Conservation (phyloP, 768 basidiomycete genomes). For the Serendipita sp. region DNA sequence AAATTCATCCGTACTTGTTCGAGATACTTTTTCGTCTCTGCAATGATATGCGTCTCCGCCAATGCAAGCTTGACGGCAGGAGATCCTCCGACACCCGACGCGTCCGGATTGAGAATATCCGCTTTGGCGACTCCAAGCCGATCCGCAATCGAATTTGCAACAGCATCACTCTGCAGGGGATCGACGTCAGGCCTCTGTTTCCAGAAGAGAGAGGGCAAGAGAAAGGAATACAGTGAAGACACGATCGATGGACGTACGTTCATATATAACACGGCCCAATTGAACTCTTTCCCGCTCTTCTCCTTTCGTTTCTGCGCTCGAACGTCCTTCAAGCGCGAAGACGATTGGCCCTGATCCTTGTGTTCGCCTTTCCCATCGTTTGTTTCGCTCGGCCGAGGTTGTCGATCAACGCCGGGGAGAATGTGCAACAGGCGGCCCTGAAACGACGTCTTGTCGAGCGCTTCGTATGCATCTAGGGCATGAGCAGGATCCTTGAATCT, state of each 20-base stretch:
- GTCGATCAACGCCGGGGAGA: slow-evolving; percentile 60
- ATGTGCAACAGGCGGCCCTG: slow-evolving; percentile 88
- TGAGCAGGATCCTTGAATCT: slow-evolving; percentile 29
- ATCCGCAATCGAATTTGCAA: slow-evolving; percentile 76
- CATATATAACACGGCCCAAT: slow-evolving; percentile 93
- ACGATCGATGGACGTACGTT: slow-evolving; percentile 50
- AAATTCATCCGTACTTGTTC: slow-evolving; percentile 25
- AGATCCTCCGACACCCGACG: slow-evolving; percentile 20
- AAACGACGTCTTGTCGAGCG: slow-evolving; percentile 69
- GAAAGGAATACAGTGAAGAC: background rate
- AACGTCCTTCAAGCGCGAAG: slow-evolving; percentile 46
- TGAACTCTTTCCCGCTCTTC: slow-evolving; percentile 62
- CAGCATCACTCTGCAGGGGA: slow-evolving; percentile 69
- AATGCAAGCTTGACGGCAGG: slow-evolving; percentile 87
- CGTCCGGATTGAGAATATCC: slow-evolving; percentile 71
- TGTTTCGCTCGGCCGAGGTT: slow-evolving; percentile 18
- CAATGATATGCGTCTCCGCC: slow-evolving; percentile 91
- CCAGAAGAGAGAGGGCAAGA: slow-evolving; percentile 7
- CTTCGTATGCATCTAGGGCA: slow-evolving; percentile 57
- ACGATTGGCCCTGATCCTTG: slow-evolving; percentile 27
- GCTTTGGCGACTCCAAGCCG: slow-evolving; percentile 78
- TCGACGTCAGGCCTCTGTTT: background rate
- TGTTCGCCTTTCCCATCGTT: too few species aligned
- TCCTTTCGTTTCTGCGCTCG: slow-evolving; percentile 45
- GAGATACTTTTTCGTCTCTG: slow-evolving; percentile 84